Base-by-base conservation (phyloP, 371 early-diverging fungal genomes). In the Spraguea lophii region DNA sequence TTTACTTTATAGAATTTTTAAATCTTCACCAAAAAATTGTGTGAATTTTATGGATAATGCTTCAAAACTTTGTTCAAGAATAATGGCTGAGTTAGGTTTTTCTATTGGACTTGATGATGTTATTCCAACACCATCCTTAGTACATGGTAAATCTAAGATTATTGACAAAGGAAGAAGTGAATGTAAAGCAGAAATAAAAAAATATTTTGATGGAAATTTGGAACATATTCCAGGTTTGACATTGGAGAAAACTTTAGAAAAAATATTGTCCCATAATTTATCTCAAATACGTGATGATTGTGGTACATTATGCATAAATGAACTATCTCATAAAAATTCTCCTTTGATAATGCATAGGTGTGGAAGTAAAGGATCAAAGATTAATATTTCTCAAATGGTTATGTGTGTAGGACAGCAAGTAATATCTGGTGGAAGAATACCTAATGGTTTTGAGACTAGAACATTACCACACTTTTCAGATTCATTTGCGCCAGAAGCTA, bases 331-430 rank as follows among this genome's bases (percentile, higher is more conserved):
- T 67, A 78, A 83, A 71, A 98, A 95, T 60, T 83, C 92, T 4
- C 90, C 95, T 0, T 75, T 88, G 52, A 88, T 85, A 72, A 98
- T 98, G 99, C 83, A 85, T 21, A 77, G 81, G 16, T 89, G 88
- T 70, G 93, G 91, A 24, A 88, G 89, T 51, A 91, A 92, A 69
- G 89, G 94, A 59, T 88, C 89, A 27, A 79, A 83, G 50, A 82
- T 91, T 66, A 97, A 97, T 75, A 91, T 93, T 34, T 88, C 85
- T 22, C 98, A 98, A 72, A 94, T 98, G 94, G 85, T 90, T 59
- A 90, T 92, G 53, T 89, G 89, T 81, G 94, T 98, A 58, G 98
- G 95, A 61, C 98, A 98, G 73, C 95, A 94, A 66, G 88, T 89
- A 76, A 84, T 98, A 61, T 80, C 78, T 59, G 89, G 92, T 49